Evolutionary conservation across 176 grass and related monocot species (phyloP).

Genomic region (Hordeum marinum): DNA sequence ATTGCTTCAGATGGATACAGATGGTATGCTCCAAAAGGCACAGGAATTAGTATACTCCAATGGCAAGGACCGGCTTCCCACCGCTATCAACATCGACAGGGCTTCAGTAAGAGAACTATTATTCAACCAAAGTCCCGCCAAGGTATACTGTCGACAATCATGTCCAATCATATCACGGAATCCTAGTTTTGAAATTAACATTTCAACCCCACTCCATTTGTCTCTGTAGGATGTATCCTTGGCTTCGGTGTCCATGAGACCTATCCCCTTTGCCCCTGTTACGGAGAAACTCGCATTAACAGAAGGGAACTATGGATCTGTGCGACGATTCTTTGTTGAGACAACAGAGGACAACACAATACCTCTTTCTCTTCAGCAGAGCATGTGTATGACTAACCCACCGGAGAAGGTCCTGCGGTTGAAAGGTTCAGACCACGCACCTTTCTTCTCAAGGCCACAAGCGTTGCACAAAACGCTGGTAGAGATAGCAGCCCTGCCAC

Average conservation of each 20-base stretch:
- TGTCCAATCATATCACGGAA: not conserved
- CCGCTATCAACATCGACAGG: constrained; percentile 71
- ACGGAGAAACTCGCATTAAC: constrained; percentile 76
- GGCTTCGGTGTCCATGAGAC: constrained; percentile 86
- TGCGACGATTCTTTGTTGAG: constrained; percentile 80
- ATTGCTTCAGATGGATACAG: constrained; percentile 49
- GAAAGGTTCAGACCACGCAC: constrained; percentile 81
- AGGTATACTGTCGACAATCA: constrained; percentile 35
- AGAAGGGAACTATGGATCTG: constrained; percentile 63
- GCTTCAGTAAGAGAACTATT: constrained; percentile 57
- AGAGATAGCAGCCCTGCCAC: constrained; percentile 62
- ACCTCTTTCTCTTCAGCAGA: constrained; percentile 66
- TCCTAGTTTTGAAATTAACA: not conserved
- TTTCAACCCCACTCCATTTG: not conserved
- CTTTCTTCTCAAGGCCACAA: constrained; percentile 96
- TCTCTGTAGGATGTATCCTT: constrained; percentile 65
- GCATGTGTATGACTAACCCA: constrained; percentile 52
- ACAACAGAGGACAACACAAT: constrained; percentile 83
- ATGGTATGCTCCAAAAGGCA: constrained; percentile 63
- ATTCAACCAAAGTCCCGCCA: constrained; percentile 89
- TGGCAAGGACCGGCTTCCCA: constrained; percentile 70
- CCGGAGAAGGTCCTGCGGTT: constrained; percentile 79
- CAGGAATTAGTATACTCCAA: constrained; percentile 88
- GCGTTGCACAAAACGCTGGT: constrained; percentile 75
- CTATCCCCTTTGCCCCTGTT: constrained; percentile 71